Evolutionary conservation across 148 eudicot species (phyloP).

Genomic region (Rheum nobile): DNA sequence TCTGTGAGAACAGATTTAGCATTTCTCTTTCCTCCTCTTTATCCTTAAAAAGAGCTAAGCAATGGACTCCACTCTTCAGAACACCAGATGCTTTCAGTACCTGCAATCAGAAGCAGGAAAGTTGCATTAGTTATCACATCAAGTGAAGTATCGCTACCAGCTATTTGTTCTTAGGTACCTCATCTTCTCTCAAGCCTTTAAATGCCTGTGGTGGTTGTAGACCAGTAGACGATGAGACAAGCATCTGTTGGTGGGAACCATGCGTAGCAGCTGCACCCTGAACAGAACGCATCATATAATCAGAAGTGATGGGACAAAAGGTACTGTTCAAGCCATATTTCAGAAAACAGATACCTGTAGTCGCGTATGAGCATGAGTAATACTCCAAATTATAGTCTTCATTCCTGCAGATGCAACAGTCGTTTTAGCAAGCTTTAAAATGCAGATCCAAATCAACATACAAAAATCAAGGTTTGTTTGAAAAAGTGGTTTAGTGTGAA

Average conservation of each 20-base stretch:
- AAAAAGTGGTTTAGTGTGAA: not conserved
- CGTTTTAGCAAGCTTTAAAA: not conserved
- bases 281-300: conserved; percentile 11
- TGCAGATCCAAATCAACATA: not conserved
- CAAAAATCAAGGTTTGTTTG: not conserved
- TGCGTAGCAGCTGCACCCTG: conserved; percentile 70
- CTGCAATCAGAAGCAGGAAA: conserved; percentile 20
- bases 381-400: conserved; percentile 99
- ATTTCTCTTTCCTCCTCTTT: conserved; percentile 94
- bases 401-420: conserved; percentile 46
- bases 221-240: conserved; percentile 50
- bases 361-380: conserved; percentile 88
- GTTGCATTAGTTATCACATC: not conserved
- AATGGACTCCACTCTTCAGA: conserved; percentile 92
- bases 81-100: conserved; percentile 97
- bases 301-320: not conserved
- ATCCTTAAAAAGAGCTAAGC: conserved; percentile 82
- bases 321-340: not conserved
- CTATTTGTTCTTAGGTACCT: conserved; percentile 30
- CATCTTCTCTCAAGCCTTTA: conserved; percentile 97
- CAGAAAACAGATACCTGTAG: conserved; percentile 46
- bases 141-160: not conserved
- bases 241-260: conserved; percentile 71
- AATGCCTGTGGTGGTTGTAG: conserved; percentile 43
- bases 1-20: conserved; percentile 80